Evolutionary conservation across 2,329 filamentous ascomycete genomes (phyloP), one percentile per base, ranked within the genome.

Genomic region (Lecanicillium sp.): DNA sequence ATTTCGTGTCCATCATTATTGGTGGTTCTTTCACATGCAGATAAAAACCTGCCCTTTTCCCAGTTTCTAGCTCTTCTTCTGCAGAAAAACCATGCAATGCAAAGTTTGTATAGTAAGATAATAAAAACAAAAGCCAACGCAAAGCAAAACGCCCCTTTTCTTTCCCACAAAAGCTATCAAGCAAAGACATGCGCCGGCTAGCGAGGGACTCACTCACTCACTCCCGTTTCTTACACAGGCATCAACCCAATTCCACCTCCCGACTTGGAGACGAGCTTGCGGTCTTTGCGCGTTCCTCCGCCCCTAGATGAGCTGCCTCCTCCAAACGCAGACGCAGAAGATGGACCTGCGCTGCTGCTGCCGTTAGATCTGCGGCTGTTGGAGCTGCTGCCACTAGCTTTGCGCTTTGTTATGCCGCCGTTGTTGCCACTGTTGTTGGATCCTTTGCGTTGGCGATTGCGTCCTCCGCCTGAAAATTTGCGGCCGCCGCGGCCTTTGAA

Each of bases 201-300:
- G 15, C 14, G 33, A 11, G 22, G n/a, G 9, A 19, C 18, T 15
- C 14, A 9, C 8, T 35, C 4, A n/a, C 18, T 13, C n/a, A 14
- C 16, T 22, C 27, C n/a, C 7, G 17, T 35, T 20, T 33, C 22
- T 56, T 47, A 64, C 34, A 60, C 33, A 12, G 63, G 60, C 62
- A 65, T 65, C 33, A 62, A 32, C 13, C 56, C 59, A 36, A 67
- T 65, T 12, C 52, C 51, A 5, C 57, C 52, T 3, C 52, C 51
- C 15, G 53, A 51, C 47, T 59, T 66, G 46, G 52, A 57, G 9
- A 52, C 49, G 14, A 54, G 45, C 46, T 53, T 59, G 8, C 49
- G 48, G 16, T 56, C 40, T 45, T 49, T 51, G 22, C 22, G 55
- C 22, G 46, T 35, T 14, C 46, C 39, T 17, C 44, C 31, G 25